Base-by-base conservation (phyloP, 2,329 filamentous ascomycete species). In the Aspergillus brasiliensis region DNA sequence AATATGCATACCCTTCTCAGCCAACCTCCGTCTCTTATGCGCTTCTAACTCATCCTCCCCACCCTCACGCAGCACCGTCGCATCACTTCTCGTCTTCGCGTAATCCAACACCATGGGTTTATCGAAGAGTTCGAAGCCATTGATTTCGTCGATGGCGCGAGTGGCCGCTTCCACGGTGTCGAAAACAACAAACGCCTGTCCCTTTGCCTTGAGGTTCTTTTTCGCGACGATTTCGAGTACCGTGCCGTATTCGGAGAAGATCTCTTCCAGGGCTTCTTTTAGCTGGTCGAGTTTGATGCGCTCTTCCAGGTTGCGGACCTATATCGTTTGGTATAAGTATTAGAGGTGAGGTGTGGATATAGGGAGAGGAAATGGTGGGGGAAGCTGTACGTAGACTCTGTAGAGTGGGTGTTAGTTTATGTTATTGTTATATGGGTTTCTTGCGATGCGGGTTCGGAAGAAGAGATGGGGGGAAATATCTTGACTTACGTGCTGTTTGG, bases 161-260 rank as follows among this genome's bases (percentile, higher is more conserved):
- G 85, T 81, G 3, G 93, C 93, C n/a, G 88, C 86, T 57, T 92
- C 90, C n/a, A 89, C 81, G 62, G 82, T 85, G 69, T 96, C 92
- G 74, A 92, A 98, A 48, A 98, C 92, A 52, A 99, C 80, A 73
- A 99, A 99, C 0, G 95, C 95, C 78, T 99, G 95, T 11, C 95
- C 95, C 75, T 96, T 97, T 46, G 92, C 91, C 75, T 91, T 93
- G 28, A 98, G 78, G 75, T 96, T 97, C 65, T 86, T 91, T 81
- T 96, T 96, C 47, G 91, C 91, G 61, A 96, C 85, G 54, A 97
- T 86, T 64, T 97, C 92, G 68, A 96, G 79, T 62, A 97, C 86
- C 59, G 82, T 88, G 64, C 95, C 95, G 77, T 95, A 97, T 76
- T 96, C 91, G 64, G 88, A 88, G 79, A 98, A 98, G 70, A 98